A percentile compares a stretch with the other conserved stretches of the same genome.
phyloP scores from a whole-genome alignment of 2,329 filamentous ascomycete genomes.

The Fusarium caatingaense region DNA sequence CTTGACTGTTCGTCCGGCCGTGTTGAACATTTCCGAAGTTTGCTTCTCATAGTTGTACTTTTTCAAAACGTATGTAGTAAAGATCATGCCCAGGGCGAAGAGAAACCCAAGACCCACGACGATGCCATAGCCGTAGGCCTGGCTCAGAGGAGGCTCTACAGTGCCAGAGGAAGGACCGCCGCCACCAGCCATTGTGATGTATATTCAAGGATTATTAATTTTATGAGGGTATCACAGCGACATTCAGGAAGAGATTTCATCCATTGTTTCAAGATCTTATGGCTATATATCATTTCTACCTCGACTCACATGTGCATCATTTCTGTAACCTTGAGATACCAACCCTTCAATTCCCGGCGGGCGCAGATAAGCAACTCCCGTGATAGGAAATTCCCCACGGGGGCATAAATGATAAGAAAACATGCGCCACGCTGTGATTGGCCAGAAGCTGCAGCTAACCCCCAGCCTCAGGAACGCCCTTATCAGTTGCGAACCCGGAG shows the following conservation, averaged over 20 bases:
- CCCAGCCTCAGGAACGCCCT: constrained; percentile 9
- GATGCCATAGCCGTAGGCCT: constrained; percentile 81
- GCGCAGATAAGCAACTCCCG: constrained; percentile 22
- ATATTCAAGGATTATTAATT: not conserved
- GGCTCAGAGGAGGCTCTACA: constrained; percentile 55
- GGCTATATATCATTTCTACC: constrained; percentile 1
- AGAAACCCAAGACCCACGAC: constrained; percentile 78
- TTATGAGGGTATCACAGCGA: not conserved
- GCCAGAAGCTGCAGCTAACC: not conserved
- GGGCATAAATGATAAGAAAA: not conserved
- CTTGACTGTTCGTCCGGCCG: constrained; percentile 88
- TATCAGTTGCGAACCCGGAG: constrained; percentile 6
- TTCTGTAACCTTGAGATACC: constrained; percentile 14
- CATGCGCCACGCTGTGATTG: not conserved
- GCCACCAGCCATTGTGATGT: constrained; percentile 33
- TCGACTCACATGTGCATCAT: not conserved
- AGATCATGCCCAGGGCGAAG: constrained; percentile 77
- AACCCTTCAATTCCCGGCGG: constrained; percentile 13
- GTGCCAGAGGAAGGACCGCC: constrained; percentile 33
- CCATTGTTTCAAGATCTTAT: not conserved
- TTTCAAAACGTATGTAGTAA: constrained; percentile 30
- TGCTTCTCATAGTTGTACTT: constrained; percentile 73
- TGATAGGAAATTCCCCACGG: constrained; percentile 11
- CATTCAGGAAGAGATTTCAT: not conserved
- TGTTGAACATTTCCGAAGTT: constrained; percentile 93